phyloP scores from a whole-genome alignment of 352 stramenopile species.

The Globisporangium nodosum region DNA sequence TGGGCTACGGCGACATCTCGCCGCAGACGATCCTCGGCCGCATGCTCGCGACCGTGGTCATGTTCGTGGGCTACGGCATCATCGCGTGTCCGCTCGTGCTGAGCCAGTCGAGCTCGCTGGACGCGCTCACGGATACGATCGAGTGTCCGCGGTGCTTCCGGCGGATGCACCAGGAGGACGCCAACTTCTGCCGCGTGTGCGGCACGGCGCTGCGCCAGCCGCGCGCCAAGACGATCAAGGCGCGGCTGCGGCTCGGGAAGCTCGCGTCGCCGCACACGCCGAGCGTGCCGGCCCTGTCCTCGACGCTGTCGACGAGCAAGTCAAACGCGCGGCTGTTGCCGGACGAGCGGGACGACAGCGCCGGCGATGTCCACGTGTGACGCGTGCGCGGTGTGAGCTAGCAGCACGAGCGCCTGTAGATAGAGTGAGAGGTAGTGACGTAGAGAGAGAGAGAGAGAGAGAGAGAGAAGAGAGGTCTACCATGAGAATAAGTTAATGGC shows the following conservation, averaged over 20 bases:
- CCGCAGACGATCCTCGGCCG: constrained; percentile 38
- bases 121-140: constrained; percentile 41
- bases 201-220: constrained; percentile 29
- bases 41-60: constrained; percentile 39
- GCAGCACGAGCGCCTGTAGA: too few species aligned
- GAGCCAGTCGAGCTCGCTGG: constrained; percentile 20
- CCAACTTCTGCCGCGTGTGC: constrained; percentile 41
- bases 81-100: constrained; percentile 47
- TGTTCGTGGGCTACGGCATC: constrained; percentile 45
- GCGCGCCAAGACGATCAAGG: constrained; percentile 19
- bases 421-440: too few species aligned
- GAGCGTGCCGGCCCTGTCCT: constrained; percentile 25
- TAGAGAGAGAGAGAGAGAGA: too few species aligned
- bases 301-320: constrained; percentile 55
- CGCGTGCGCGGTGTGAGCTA: too few species aligned
- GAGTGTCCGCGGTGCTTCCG: constrained; percentile 36
- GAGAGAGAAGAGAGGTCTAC: too few species aligned
- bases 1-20: constrained; percentile 50
- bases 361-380: constrained; percentile 19
- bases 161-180: constrained; percentile 41
- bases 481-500: not conserved
- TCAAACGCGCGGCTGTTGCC: constrained; percentile 44
- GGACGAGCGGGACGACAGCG: constrained; percentile 15
- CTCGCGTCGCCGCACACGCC: constrained; percentile 33
- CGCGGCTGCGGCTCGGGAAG: constrained; percentile 42